Conservation (phyloP, 2,329 filamentous ascomycete genomes). For the Nemania serpens region DNA sequence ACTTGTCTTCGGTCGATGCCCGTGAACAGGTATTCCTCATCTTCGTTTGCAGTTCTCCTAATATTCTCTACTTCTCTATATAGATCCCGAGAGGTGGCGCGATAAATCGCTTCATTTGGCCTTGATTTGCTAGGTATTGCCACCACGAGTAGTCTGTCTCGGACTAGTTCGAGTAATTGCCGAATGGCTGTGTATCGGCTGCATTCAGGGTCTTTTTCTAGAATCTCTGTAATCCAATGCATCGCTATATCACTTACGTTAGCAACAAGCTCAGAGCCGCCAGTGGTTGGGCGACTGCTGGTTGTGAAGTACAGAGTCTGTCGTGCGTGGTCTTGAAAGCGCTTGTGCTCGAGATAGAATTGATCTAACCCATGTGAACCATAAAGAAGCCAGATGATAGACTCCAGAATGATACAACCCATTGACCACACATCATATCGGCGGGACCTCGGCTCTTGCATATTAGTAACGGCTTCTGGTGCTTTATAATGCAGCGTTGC, state of each 20-base stretch:
- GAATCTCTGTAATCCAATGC: conserved; percentile 21
- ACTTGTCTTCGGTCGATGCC: background rate
- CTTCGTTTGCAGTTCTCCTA: background rate
- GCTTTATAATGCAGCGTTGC: conserved; percentile 22
- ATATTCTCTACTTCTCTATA: conserved; percentile 2
- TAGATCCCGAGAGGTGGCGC: background rate
- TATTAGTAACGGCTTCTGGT: conserved; percentile 16
- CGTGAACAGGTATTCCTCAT: conserved; percentile 7
- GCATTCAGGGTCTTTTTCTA: conserved; percentile 20
- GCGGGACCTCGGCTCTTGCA: conserved; percentile 18
- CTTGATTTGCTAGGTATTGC: background rate
- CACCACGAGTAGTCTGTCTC: conserved; percentile 17
- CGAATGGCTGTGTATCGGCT: conserved; percentile 1
- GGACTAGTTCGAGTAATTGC: conserved; percentile 15
- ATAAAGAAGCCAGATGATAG: conserved; percentile 34
- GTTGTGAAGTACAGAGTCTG: conserved; percentile 19
- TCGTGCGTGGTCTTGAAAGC: background rate
- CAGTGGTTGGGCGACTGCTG: background rate
- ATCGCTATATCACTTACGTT: conserved; percentile 9
- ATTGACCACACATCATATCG: conserved; percentile 39
- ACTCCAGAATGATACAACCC: conserved; percentile 38
- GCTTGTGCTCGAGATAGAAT: conserved; percentile 10
- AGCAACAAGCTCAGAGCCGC: background rate
- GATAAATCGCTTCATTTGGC: background rate
- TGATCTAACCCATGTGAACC: conserved; percentile 12